These are phyloP conservation scores for Aspergillus nanangensis DNA, from an alignment of 495 filamentous ascomycete genomes.

Conservation along the genomic window DNA sequence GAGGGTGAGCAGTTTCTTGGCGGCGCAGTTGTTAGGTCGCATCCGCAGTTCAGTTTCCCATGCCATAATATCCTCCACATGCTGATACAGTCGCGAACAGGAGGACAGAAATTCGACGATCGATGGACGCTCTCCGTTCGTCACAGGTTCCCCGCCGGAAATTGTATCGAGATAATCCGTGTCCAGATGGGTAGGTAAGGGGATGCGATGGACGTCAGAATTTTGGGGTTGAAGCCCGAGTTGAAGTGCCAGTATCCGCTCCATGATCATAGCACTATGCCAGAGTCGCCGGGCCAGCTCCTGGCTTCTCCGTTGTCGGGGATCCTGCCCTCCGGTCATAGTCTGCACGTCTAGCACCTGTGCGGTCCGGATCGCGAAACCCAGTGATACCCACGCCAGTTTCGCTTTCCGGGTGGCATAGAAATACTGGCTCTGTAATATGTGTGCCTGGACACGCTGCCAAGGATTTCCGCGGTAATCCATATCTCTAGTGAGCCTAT, in stretches of 20 bases:
- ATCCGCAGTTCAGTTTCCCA: slow-evolving; percentile 8
- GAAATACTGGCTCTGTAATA: slow-evolving; percentile 16
- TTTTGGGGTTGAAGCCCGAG: slow-evolving; percentile 9
- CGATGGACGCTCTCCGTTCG: slow-evolving; percentile 4
- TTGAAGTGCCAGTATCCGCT: slow-evolving; percentile 10
- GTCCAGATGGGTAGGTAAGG: slow-evolving; percentile 9
- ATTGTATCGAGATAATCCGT: slow-evolving; percentile 12
- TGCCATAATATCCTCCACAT: slow-evolving; percentile 11
- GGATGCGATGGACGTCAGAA: slow-evolving; percentile 1
- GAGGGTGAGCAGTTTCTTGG: slow-evolving; percentile 9
- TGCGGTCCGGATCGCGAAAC: slow-evolving; percentile 6
- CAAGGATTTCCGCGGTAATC: background rate
- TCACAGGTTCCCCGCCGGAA: background rate
- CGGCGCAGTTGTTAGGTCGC: slow-evolving; percentile 6
- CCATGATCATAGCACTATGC: slow-evolving; percentile 13
- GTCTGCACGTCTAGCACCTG: slow-evolving; percentile 6
- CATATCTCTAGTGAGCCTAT: background rate
- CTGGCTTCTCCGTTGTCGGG: background rate
- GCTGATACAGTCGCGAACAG: slow-evolving; percentile 7
- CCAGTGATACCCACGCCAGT: slow-evolving; percentile 8
- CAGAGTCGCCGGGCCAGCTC: slow-evolving; percentile 12
- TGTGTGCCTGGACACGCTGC: slow-evolving; percentile 9
- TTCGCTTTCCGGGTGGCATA: slow-evolving; percentile 10
- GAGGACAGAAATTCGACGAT: slow-evolving; percentile 6
- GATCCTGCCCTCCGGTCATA: background rate